Base-by-base conservation (phyloP, 2,329 filamentous ascomycete species). In the Fusarium chuoi region DNA sequence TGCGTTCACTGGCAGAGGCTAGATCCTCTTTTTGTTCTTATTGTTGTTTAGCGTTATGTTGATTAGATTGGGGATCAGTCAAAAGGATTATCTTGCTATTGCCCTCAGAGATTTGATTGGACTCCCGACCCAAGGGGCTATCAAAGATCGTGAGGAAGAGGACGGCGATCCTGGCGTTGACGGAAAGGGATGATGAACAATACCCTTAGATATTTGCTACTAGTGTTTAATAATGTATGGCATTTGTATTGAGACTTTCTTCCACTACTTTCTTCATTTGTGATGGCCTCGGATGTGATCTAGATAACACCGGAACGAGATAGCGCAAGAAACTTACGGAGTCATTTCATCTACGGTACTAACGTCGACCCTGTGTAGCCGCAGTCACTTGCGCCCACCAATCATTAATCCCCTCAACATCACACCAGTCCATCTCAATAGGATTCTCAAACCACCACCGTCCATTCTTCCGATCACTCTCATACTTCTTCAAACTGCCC, bases 401-500 rank as follows among this genome's bases (percentile, higher is more conserved):
- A 13, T 69, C 68, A 70, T 81, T 82, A 66, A 88, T 78, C 6
- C 83, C 84, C 6, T 77, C 76, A 15, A 87, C 85, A 76, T 87
- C 83, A 48, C 87, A 89, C 87, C 87, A 89, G 5, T 69, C 75
- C 69, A 89, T 74, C 35, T 84, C 80, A 38, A 70, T 71, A 8
- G 87, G 87, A 57, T 87, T 80, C 75, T 87, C 83, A 56, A 85
- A 85, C 88, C 88, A 89, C 88, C 88, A 90, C 18, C 69, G 77
- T 5, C 75, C 77, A 39, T 75, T 73, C 45, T 77, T 78, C 38
- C 71, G 73, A 66, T 85, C 84, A 65, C 84, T 85, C 20, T 80
- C 82, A 54, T 85, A 85, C 74, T 85, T 85, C 73, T 85, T 85
- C 56, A 85, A 66, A 38, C 83, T 84, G 0, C 84, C 84, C 2